These are phyloP conservation scores for Rhodamnia argentea DNA, from an alignment of 345 rosid genomes.

Conservation along the genomic window DNA sequence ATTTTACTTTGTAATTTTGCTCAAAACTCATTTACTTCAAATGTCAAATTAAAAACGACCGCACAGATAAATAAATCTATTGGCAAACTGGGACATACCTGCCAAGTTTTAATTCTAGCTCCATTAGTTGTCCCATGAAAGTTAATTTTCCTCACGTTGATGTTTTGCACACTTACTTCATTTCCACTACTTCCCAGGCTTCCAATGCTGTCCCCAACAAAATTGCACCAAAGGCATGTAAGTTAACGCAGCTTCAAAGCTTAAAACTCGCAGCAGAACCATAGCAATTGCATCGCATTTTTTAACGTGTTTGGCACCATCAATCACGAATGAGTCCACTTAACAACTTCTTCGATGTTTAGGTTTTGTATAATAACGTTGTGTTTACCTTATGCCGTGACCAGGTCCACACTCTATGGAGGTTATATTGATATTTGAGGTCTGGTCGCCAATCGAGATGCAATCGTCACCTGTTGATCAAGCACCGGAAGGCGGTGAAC, in stretches of 20 bases:
- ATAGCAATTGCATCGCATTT: background rate
- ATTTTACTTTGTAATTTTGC: background rate
- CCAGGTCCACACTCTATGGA: conserved; percentile 5
- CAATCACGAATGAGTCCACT: background rate
- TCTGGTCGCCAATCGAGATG: background rate
- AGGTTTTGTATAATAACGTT: background rate
- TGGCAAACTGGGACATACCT: conserved; percentile 1
- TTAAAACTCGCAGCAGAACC: background rate
- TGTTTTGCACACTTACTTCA: conserved; percentile 18
- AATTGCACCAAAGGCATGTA: background rate
- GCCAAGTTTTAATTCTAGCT: conserved; percentile 57
- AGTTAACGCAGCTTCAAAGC: background rate
- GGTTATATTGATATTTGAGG: background rate
- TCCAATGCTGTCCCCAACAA: conserved; percentile 24
- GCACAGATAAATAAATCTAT: background rate
- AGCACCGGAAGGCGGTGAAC: background rate
- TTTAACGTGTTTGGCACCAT: background rate
- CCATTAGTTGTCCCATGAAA: conserved; percentile 39
- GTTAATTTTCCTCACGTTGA: conserved; percentile 24
- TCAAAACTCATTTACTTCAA: background rate
- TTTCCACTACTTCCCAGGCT: conserved; percentile 38
- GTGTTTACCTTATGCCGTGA: conserved; percentile 5
- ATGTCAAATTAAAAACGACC: background rate
- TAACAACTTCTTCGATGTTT: background rate
- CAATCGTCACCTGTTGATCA: conserved; percentile 8